A percentile compares a stretch with the other conserved stretches of the same genome.
Conservation (phyloP, 2,329 filamentous ascomycete species). For the Fusarium buharicum region DNA sequence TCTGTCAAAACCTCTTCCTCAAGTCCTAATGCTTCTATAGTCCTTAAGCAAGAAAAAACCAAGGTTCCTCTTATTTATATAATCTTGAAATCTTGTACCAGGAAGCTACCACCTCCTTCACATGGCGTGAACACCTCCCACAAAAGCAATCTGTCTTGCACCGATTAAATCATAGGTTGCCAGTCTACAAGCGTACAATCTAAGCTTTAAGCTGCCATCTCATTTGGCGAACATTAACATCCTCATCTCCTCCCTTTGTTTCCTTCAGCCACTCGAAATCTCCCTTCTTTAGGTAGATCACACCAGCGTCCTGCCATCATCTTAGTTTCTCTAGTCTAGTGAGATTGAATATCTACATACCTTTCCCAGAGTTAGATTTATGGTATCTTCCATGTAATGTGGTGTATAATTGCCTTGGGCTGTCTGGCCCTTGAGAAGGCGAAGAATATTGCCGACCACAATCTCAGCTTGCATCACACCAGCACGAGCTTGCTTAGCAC, state of each 20-base stretch:
- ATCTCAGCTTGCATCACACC: conserved; percentile 21
- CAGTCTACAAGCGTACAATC: too few species aligned
- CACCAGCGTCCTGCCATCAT: background rate
- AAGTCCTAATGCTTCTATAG: too few species aligned
- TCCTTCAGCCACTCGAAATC: conserved; percentile 11
- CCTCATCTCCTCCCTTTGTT: background rate
- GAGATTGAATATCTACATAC: background rate
- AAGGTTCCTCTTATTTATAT: too few species aligned
- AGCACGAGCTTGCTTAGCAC: conserved; percentile 29
- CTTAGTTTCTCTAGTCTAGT: fast-evolving
- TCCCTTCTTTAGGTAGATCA: conserved; percentile 11
- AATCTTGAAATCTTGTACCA: too few species aligned
- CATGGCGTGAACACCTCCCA: too few species aligned
- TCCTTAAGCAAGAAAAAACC: too few species aligned
- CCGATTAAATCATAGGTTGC: too few species aligned
- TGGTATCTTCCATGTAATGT: conserved; percentile 9
- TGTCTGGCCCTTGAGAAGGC: background rate
- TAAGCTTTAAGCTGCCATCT: conserved; percentile 6
- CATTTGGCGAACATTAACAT: conserved; percentile 10
- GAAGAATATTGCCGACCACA: conserved; percentile 2
- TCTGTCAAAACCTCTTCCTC: too few species aligned
- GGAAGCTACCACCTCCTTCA: too few species aligned
- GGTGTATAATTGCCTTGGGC: background rate
- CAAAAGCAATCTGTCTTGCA: too few species aligned
- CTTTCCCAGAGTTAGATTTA: conserved; percentile 23